These are phyloP conservation scores for Cicer judaicum DNA, from an alignment of 306 rosid genomes.

Conservation along the genomic window DNA sequence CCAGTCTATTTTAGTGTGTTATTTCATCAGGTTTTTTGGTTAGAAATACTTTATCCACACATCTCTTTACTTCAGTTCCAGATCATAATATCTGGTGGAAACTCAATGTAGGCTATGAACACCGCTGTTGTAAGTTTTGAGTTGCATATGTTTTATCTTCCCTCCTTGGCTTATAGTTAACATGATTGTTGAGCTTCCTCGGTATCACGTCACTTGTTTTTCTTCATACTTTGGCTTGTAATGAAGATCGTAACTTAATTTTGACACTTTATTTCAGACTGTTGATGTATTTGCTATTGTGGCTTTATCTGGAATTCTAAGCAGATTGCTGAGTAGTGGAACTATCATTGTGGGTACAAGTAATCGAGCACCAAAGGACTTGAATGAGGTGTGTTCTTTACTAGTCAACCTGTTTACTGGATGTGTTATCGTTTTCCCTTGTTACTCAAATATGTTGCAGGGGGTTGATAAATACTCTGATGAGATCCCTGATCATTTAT, in stretches of 20 bases:
- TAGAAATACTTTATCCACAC: not conserved
- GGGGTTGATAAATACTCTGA: conserved; percentile 22
- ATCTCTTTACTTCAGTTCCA: conserved; percentile 20
- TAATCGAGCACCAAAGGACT: conserved; percentile 88
- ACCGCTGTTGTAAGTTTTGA: conserved; percentile 25
- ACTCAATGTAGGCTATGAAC: conserved; percentile 37
- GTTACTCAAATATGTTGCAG: not conserved
- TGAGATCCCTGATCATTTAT: conserved; percentile 32
- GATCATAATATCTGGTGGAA: conserved; percentile 34
- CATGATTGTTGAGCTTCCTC: conserved; percentile 30
- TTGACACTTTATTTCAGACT: conserved; percentile 75
- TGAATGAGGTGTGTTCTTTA: conserved; percentile 71
- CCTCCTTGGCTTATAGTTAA: conserved; percentile 27
- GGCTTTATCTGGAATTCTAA: conserved; percentile 97
- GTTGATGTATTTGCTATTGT: conserved; percentile 99
- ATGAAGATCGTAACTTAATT: conserved; percentile 43
- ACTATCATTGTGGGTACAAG: conserved; percentile 96
- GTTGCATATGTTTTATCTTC: conserved; percentile 30
- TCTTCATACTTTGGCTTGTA: conserved; percentile 26
- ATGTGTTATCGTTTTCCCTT: conserved; percentile 15
- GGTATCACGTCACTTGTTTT: conserved; percentile 6
- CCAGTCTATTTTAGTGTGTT: conserved; percentile 18
- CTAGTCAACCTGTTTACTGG: conserved; percentile 8
- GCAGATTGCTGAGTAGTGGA: conserved; percentile 89
- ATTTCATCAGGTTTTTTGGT: not conserved